Evolutionary conservation across 768 basidiomycete genomes (phyloP).

Genomic region (Hemileccinum impolitum): DNA sequence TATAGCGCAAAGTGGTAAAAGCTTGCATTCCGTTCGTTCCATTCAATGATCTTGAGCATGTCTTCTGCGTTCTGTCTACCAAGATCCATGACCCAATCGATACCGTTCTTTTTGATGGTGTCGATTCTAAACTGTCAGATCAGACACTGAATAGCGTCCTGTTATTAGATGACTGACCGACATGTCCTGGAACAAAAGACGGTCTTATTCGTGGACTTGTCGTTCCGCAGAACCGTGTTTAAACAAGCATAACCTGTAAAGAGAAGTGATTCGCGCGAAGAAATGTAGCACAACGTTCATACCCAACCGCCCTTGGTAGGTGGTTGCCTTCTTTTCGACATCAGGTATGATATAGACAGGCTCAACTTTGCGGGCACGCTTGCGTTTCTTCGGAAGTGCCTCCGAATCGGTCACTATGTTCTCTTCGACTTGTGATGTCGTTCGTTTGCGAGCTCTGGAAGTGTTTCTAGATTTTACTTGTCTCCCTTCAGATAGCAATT

Average conservation of each 20-base stretch:
- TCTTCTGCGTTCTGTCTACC: slow-evolving; percentile 75
- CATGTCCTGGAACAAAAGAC: slow-evolving; percentile 78
- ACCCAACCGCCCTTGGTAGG: slow-evolving; percentile 67
- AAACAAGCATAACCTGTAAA: slow-evolving; percentile 71
- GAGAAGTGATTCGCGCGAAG: slow-evolving; percentile 1
- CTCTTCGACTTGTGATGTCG: slow-evolving; percentile 12
- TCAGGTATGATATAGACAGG: slow-evolving; percentile 68
- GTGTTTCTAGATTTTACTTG: neutral
- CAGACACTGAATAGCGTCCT: neutral
- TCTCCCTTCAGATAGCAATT: neutral
- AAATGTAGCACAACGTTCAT: slow-evolving; percentile 4
- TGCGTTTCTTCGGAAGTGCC: slow-evolving; percentile 25
- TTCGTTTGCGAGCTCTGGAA: slow-evolving; percentile 8
- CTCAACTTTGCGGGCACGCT: slow-evolving; percentile 37
- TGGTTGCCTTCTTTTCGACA: slow-evolving; percentile 61
- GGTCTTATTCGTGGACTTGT: slow-evolving; percentile 58
- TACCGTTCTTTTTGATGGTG: slow-evolving; percentile 75
- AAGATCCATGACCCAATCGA: slow-evolving; percentile 79
- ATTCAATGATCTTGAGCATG: slow-evolving; percentile 71
- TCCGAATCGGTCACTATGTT: slow-evolving; percentile 1
- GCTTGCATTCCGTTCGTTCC: slow-evolving; percentile 83
- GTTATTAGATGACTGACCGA: slow-evolving; percentile 35
- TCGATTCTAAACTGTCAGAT: slow-evolving; percentile 48
- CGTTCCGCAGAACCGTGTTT: slow-evolving; percentile 75
- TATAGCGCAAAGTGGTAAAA: neutral